Conservation (phyloP, 2,329 filamentous ascomycete genomes). For the Fusarium sulawesiense region DNA sequence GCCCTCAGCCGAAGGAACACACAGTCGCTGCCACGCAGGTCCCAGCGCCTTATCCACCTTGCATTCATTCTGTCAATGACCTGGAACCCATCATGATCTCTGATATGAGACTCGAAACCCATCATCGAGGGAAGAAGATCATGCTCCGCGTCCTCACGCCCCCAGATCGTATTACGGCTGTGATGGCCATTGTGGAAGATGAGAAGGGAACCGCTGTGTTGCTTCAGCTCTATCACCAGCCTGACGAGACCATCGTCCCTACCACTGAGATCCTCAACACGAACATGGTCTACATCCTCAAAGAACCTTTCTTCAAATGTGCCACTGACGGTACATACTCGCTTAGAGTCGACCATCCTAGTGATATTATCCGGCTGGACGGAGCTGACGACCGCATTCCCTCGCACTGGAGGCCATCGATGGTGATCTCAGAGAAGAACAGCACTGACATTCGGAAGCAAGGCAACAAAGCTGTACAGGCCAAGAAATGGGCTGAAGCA, state of each 20-base stretch:
- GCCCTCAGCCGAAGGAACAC: neutral
- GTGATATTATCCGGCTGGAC: conserved; percentile 58
- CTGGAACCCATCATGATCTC: neutral
- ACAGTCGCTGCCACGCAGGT: conserved; percentile 1
- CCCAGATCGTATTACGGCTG: conserved; percentile 23
- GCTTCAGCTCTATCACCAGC: conserved; percentile 57
- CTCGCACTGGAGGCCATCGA: conserved; percentile 47
- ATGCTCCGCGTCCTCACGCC: conserved; percentile 39
- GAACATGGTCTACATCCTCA: conserved; percentile 55
- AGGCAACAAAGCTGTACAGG: conserved; percentile 52
- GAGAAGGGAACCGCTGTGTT: conserved; percentile 49
- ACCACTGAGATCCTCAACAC: conserved; percentile 50
- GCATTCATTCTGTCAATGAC: neutral
- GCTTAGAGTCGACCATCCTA: conserved; percentile 64
- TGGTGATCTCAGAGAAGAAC: neutral
- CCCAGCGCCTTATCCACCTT: neutral
- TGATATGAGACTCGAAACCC: conserved; percentile 27
- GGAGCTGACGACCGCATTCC: conserved; percentile 55
- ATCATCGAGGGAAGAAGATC: conserved; percentile 32
- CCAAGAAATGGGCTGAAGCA: conserved; percentile 46
- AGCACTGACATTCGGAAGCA: conserved; percentile 2
- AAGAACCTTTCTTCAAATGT: conserved; percentile 64
- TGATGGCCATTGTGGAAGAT: conserved; percentile 54
- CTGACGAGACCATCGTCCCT: conserved; percentile 50
- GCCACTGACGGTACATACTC: conserved; percentile 54